Evolutionary conservation across 2,329 filamentous ascomycete genomes (phyloP), one percentile per base, ranked within the genome.

Genomic region (Beauveria caledonica): DNA sequence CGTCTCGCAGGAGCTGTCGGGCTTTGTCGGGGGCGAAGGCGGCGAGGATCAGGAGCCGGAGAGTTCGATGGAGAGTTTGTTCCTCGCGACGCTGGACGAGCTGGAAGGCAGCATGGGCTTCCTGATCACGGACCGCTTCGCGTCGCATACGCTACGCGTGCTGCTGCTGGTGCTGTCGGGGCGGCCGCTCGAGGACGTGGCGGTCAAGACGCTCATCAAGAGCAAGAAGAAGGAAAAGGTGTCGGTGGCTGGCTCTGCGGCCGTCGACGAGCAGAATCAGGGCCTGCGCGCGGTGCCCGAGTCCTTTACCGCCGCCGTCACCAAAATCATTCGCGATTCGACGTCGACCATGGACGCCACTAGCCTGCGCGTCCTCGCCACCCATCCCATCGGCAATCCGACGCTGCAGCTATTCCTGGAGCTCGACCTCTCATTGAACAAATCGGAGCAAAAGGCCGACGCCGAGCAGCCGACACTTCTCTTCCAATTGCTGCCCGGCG

Each of bases 191-290:
- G 86, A 91, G 61, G 84, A 88, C 61, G 76, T 82, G 0, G 82
- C 86, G 0, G 86, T 82, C 25, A 87, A 86, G 71, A 86, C 86
- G 1, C 76, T 96, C n/a, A 75, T 97, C 51, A 90, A 93, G 71
- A 96, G 93, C 78, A 92, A 90, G 74, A 92, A 87, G 76, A 97
- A 97, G 74, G 92, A 97, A 74, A 87, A 89, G 66, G 81, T 95
- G 54, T 82, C 83, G 1, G 84, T 88, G 1, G 77, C 82, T 4
- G 81, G 82, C 48, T 73, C 77, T 1, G 77, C 76, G 2, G 78
- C 81, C 2, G 76, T 76, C 9, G 75, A 78, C n/a, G 81, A 85
- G 59, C 68, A 67, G 15, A 74, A 71, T 54, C 66, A 70, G 51
- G 72, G 73, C 5, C 67, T 77, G 23, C 76, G 85, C 57, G 77